Conservation (phyloP, 2,329 filamentous ascomycete species). For the Onygena corvina region DNA sequence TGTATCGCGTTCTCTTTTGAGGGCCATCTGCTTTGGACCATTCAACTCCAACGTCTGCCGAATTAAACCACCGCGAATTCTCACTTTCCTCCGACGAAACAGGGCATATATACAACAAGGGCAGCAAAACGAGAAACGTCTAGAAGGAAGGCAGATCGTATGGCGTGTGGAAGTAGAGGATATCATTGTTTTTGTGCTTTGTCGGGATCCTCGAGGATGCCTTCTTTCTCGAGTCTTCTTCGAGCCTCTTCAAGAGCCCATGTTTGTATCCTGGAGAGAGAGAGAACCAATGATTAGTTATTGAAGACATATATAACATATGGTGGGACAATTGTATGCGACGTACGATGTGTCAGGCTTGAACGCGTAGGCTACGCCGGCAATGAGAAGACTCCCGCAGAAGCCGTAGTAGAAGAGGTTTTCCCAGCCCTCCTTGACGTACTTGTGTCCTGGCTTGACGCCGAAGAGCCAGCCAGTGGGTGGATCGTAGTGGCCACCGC, state of each 20-base stretch:
- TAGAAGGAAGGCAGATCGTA: constrained; percentile 5
- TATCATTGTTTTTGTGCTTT: constrained; percentile 43
- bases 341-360: constrained; percentile 98
- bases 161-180: neutral
- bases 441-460: constrained; percentile 88
- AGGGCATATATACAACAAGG: constrained; percentile 31
- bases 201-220: constrained; percentile 71
- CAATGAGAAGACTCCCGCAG: constrained; percentile 61
- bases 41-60: neutral
- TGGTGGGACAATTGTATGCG: neutral
- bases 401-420: constrained; percentile 73
- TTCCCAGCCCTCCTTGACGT: constrained; percentile 95
- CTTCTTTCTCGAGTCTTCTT: constrained; percentile 88
- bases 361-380: constrained; percentile 74
- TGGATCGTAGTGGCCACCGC: constrained; percentile 63
- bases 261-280: constrained; percentile 74
- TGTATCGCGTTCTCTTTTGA: neutral
- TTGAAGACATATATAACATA: neutral
- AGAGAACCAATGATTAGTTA: neutral
- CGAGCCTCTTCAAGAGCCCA: constrained; percentile 97
- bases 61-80: neutral
- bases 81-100: constrained; percentile 12
- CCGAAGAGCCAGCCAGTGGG: constrained; percentile 88
- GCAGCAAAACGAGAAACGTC: constrained; percentile 12
- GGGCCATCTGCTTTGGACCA: neutral